A percentile compares a stretch with the other conserved stretches of the same genome.
phyloP scores from a whole-genome alignment of 2,329 filamentous ascomycete species.

The Colletotrichum lupini region DNA sequence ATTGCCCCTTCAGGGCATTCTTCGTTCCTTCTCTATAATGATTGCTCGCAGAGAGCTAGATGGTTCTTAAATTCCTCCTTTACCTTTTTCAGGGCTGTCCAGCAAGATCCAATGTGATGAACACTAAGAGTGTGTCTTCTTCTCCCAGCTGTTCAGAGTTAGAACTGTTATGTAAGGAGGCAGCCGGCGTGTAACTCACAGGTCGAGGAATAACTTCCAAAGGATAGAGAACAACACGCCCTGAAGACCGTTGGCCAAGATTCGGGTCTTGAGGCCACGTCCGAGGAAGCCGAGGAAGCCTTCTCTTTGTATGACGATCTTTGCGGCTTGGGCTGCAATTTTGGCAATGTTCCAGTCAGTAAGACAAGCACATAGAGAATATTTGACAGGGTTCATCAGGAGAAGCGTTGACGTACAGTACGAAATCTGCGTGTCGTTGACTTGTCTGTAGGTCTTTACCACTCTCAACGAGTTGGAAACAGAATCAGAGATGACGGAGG shows the following conservation, averaged over 20 bases:
- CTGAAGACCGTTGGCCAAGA: slow-evolving; percentile 59
- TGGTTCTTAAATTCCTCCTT: neutral
- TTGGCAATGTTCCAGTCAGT: neutral
- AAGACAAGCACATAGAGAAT: too few relatives aligned
- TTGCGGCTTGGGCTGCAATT: slow-evolving; percentile 53
- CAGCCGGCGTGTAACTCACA: slow-evolving; percentile 47
- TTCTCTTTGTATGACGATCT: slow-evolving; percentile 52
- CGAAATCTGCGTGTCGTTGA: slow-evolving; percentile 59
- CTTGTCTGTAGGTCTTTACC: slow-evolving; percentile 61
- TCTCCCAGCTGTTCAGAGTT: slow-evolving; percentile 22
- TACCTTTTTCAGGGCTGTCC: too few relatives aligned
- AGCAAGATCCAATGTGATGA: neutral
- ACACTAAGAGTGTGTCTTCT: slow-evolving; percentile 21
- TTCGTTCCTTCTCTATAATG: neutral
- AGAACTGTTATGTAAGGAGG: neutral
- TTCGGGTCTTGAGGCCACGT: slow-evolving; percentile 58
- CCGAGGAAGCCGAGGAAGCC: slow-evolving; percentile 56
- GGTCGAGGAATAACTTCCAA: slow-evolving; percentile 60
- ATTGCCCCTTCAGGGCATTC: neutral
- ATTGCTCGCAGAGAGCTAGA: neutral
- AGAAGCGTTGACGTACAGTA: slow-evolving; percentile 47
- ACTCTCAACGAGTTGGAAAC: slow-evolving; percentile 60
- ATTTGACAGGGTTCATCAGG: neutral
- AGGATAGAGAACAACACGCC: slow-evolving; percentile 59
- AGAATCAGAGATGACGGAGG: slow-evolving; percentile 56